Conservation (phyloP, 2,329 filamentous ascomycete genomes). For the Trichoderma asperellum region DNA sequence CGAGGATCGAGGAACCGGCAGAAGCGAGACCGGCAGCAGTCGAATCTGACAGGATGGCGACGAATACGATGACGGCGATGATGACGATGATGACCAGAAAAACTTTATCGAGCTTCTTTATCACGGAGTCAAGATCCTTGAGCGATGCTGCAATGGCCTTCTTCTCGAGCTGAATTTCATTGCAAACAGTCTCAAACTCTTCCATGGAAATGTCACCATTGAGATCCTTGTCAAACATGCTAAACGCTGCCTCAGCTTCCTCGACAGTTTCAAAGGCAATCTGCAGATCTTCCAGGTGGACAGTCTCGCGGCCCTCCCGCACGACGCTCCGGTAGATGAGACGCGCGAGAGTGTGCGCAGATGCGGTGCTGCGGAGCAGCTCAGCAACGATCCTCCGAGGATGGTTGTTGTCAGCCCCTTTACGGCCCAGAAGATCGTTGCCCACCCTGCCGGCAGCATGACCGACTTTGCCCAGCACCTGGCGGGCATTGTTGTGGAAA, state of each 20-base stretch:
- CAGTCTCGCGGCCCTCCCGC: slow-evolving; percentile 72
- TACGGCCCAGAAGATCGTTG: slow-evolving; percentile 86
- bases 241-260: slow-evolving; percentile 85
- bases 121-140: slow-evolving; percentile 93
- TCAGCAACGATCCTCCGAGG: slow-evolving; percentile 83
- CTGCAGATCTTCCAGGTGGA: slow-evolving; percentile 77
- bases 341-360: slow-evolving; percentile 82
- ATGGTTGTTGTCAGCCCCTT: slow-evolving; percentile 67
- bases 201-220: slow-evolving; percentile 97
- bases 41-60: slow-evolving; percentile 86
- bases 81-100: slow-evolving; percentile 85
- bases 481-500: slow-evolving; percentile 74
- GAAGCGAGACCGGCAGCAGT: slow-evolving; percentile 91
- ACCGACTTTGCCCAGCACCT: slow-evolving; percentile 77
- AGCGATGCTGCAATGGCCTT: slow-evolving; percentile 94
- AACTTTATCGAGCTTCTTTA: slow-evolving; percentile 84
- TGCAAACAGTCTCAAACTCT: slow-evolving; percentile 88
- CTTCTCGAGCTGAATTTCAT: slow-evolving; percentile 91
- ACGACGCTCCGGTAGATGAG: slow-evolving; percentile 87
- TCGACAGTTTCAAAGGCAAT: slow-evolving; percentile 79
- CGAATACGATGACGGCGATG: slow-evolving; percentile 81
- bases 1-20: slow-evolving; percentile 83
- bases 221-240: slow-evolving; percentile 93
- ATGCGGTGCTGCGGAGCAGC: slow-evolving; percentile 70
- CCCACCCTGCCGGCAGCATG: slow-evolving; percentile 85